phyloP scores from a whole-genome alignment of 2,329 filamentous ascomycete species.

The Paracoccidioides lutzii region DNA sequence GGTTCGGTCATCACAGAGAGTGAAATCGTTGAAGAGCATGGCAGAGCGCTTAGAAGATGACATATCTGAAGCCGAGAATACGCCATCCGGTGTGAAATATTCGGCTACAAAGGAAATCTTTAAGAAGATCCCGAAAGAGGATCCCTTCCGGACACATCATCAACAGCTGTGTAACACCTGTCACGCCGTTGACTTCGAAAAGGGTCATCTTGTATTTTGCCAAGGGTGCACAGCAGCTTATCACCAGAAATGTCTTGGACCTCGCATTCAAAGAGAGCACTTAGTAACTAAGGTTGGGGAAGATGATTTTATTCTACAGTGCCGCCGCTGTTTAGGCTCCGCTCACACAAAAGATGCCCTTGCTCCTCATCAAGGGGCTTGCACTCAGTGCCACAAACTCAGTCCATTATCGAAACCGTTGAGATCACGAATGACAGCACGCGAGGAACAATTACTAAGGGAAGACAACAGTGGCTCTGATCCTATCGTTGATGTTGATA shows the following conservation, averaged over 20 bases:
- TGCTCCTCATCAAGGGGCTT: slow-evolving; percentile 58
- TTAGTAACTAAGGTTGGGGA: slow-evolving; percentile 72
- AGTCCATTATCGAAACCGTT: slow-evolving; percentile 65
- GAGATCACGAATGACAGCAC: slow-evolving; percentile 55
- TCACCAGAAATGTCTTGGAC: slow-evolving; percentile 71
- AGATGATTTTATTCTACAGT: slow-evolving; percentile 75
- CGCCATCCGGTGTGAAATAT: slow-evolving; percentile 8
- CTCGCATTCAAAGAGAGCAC: slow-evolving; percentile 64
- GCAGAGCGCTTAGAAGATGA: slow-evolving; percentile 39
- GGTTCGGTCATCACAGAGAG: slow-evolving; percentile 6
- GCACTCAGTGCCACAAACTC: slow-evolving; percentile 53
- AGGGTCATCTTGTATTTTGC: slow-evolving; percentile 66
- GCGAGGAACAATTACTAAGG: slow-evolving; percentile 72
- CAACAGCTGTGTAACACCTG: slow-evolving; percentile 62
- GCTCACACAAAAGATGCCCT: slow-evolving; percentile 54
- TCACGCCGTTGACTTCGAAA: slow-evolving; percentile 40
- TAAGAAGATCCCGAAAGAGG: slow-evolving; percentile 44
- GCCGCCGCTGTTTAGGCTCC: slow-evolving; percentile 64
- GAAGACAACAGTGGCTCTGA: slow-evolving; percentile 68
- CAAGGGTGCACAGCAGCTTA: slow-evolving; percentile 81
- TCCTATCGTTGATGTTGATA: slow-evolving; percentile 52
- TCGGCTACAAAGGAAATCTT: slow-evolving; percentile 61
- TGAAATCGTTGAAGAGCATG: slow-evolving; percentile 26
- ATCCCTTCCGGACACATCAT: slow-evolving; percentile 59
- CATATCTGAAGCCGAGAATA: slow-evolving; percentile 17